Conservation (phyloP, 163 green algal genomes). For the Coccomyxa subellipsoidea region DNA sequence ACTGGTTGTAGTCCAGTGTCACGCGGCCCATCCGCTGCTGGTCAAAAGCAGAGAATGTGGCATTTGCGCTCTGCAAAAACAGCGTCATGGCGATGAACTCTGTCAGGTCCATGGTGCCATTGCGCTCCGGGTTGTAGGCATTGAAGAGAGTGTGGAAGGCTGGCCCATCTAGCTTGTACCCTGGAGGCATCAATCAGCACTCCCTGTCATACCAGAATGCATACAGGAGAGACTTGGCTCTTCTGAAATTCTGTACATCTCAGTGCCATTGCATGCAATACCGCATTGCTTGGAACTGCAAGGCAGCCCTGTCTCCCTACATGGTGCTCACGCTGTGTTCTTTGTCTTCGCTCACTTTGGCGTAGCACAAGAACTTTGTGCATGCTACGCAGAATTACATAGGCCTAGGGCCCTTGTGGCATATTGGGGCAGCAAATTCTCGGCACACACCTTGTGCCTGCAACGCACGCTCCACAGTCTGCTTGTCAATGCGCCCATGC, state of each 20-base stretch:
- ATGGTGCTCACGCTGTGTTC: no score
- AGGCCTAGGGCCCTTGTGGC: neutral
- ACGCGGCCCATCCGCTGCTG: conserved; percentile 47
- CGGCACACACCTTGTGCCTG: neutral
- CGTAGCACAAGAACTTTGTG: no score
- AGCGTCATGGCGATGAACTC: conserved; percentile 73
- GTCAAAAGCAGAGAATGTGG: conserved; percentile 78
- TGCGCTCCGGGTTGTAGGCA: conserved; percentile 59
- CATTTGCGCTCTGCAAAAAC: conserved; percentile 66
- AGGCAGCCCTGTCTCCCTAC: no score
- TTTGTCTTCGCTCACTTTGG: no score
- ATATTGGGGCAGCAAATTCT: neutral
- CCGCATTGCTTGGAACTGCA: no score
- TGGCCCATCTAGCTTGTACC: conserved; percentile 60
- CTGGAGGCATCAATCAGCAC: conserved; percentile 26
- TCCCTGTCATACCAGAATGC: no score
- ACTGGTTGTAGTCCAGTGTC: conserved; percentile 72
- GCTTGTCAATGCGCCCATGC: neutral
- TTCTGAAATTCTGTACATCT: no score
- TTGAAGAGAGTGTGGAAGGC: conserved; percentile 64
- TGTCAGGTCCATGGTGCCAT: conserved; percentile 47
- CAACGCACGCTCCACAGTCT: neutral
- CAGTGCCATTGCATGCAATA: no score
- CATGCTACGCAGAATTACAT: no score
- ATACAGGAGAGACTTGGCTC: no score